Base-by-base conservation (phyloP, 1,284 basidiomycete genomes). In the Cutaneotrichosporon sp. region DNA sequence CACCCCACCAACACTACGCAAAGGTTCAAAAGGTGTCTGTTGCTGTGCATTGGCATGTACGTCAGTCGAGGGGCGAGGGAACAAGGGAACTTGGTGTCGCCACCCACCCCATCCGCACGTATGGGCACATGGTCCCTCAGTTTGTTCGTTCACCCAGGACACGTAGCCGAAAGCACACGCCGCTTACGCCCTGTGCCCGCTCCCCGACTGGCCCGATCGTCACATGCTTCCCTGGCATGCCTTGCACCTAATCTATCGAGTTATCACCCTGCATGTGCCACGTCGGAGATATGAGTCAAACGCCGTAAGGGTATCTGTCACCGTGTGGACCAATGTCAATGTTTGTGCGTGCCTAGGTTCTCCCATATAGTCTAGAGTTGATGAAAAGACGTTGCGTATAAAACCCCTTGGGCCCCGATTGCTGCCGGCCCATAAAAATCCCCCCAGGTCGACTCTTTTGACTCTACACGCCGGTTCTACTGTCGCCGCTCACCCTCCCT, bases 391-490 rank as follows among this genome's bases (percentile, higher is more conserved):
- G n/a, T 5, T 22, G 34, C 34, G 56, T 58, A 58, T 58, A 58
- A 49, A 58, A 58, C 57, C 56, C 46, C 57, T 47, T 10, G 57
- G 31, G 22, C 22, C 57, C 57, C 57, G 57, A 58, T 58, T 47
- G 42, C 42, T 34, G 42, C 57, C 57, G 57, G 57, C 57, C 57
- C 57, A 58, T 58, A 58, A 58, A 58, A 58, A 49, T 47, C 42
- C 57, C 42, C 31, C 57, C 30, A 52, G 13, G 47, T 51, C 47
- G 47, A 49, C 47, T 9, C 22, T 51, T 18, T 51, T 30, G 22
- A 26, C 49, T 14, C 49, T 30, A 46, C 40, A 36, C 34, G 34
- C 34, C 34, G 34, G 34, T 36, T 36, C 34, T 21, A 49, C 47
- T 36, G 47, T 21, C 21, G 21, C 47, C n/a, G 21, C 47, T 26